Evolutionary conservation across 2,329 filamentous ascomycete genomes (phyloP).

Genomic region (Phaeosphaeriaceae sp.): DNA sequence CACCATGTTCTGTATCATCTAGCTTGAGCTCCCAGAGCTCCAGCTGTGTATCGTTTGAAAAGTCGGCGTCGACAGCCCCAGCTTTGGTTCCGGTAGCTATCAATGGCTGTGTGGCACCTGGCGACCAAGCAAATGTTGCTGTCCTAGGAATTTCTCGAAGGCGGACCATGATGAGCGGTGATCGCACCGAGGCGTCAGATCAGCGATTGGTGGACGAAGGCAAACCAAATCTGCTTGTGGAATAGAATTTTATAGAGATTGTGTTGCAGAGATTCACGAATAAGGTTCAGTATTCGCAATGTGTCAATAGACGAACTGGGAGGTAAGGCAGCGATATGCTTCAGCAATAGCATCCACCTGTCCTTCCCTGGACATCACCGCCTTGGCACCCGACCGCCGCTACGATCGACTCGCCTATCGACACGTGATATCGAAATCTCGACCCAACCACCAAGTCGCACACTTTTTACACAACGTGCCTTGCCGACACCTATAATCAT

Average conservation of each 20-base stretch:
- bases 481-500: conserved; percentile 8
- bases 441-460: conserved; percentile 12
- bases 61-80: conserved; percentile 94
- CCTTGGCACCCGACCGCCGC: conserved; percentile 19
- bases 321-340: conserved; percentile 33
- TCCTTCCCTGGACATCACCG: conserved; percentile 39
- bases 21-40: conserved; percentile 95
- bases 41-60: conserved; percentile 94
- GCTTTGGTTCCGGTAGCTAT: conserved; percentile 93
- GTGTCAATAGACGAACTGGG: conserved; percentile 23
- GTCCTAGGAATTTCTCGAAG: conserved; percentile 96
- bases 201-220: conserved; percentile 23
- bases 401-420: conserved; percentile 17
- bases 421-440: conserved; percentile 36
- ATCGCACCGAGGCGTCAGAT: conserved; percentile 38
- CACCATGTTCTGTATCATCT: conserved; percentile 74
- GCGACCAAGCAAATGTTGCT: conserved; percentile 96
- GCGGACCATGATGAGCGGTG: conserved; percentile 76
- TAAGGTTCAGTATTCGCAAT: conserved; percentile 23
- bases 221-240: conserved; percentile 24
- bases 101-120: conserved; percentile 76
- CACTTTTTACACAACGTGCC: conserved; percentile 3
- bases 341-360: conserved; percentile 43
- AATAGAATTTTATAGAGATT: conserved; percentile 16
- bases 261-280: conserved; percentile 8